Evolutionary conservation across 164 flowering plant species (phyloP), one percentile per base, ranked within the genome.

Genomic region (Aristolochia californica): DNA sequence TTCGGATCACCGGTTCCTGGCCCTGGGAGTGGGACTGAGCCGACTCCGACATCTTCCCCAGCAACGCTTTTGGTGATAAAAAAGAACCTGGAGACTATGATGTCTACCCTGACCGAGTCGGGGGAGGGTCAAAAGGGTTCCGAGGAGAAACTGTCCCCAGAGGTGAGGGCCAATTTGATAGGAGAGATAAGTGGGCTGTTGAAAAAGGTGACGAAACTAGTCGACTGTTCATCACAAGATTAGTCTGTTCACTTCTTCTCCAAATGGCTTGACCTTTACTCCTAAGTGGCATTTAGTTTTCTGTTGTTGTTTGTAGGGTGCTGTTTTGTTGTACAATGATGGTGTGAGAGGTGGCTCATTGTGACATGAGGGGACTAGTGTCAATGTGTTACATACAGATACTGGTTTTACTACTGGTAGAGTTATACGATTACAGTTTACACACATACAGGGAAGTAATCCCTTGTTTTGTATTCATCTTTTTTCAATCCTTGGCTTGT

Each of bases 71-170:
- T 12, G 22, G 77, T 48, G 74, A 77, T 91, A 16, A 80, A 60
- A 67, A 62, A 78, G 73, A 83, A 80, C 63, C 85, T 91, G 13
- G 80, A 84, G 77, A 68, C 69, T 71, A 91, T 88, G 96, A 86
- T 81, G 27, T 56, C 79, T 3, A 74, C 79, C 77, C 73, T 91
- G 65, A 81, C 82, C 69, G 76, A 72, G 47, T 73, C 95, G 0
- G 89, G 91, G 12, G 50, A 24, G n/a, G 28, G 13, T 23, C 50
- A 25, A 14, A 18, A 20, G 23, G 47, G 12, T 20, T 43, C 56
- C 7, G 48, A 5, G 5, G 73, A 78, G 56, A 75, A 65, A 50
- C 70, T 91, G 45, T 77, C 93, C 5, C 75, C 81, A 0, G 90
- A 78, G 61, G 81, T 70, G 68, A 81, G 66, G 66, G 77, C 79